Conservation (phyloP, 1,284 basidiomycete species). For the Ustilago loliicola region DNA sequence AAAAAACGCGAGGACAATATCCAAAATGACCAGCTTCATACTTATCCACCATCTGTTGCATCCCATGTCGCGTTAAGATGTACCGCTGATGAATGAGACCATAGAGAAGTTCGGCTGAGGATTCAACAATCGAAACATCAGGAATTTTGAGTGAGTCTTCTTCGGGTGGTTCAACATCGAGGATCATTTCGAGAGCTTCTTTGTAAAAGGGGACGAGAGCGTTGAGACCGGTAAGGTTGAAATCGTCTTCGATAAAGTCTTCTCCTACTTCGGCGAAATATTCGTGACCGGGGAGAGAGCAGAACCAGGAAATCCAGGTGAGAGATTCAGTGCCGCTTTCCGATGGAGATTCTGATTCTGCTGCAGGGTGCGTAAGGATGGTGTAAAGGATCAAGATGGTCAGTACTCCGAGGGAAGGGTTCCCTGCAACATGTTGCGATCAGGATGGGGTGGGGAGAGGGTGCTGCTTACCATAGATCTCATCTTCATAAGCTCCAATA, state of each 20-base stretch:
- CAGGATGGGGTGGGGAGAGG: not conserved
- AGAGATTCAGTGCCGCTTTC: constrained; percentile 72
- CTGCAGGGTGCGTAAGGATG: not conserved
- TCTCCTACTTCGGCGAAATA: constrained; percentile 90
- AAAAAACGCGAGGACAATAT: constrained; percentile 94
- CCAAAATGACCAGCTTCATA: constrained; percentile 95
- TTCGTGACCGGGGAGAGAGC: constrained; percentile 96
- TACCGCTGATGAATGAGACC: constrained; percentile 97
- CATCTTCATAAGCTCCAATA: constrained; percentile 48
- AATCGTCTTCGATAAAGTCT: constrained; percentile 99
- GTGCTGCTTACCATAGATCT: constrained; percentile 45
- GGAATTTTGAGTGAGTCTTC: constrained; percentile 86
- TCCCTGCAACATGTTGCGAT: not conserved
- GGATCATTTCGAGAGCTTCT: constrained; percentile 99
- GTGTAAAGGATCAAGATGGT: not conserved
- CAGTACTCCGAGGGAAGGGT: not conserved
- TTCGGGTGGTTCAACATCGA: constrained; percentile 92
- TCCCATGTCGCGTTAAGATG: constrained; percentile 91
- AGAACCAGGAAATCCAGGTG: constrained; percentile 99
- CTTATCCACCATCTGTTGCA: constrained; percentile 98
- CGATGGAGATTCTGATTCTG: constrained; percentile 62
- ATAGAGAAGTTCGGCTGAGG: constrained; percentile 95
- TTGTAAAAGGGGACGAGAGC: constrained; percentile 98
- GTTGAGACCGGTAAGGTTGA: constrained; percentile 96
- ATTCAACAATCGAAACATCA: constrained; percentile 96